Base-by-base conservation (phyloP, 164 flowering plant species). In the Euptelea pleiosperma region DNA sequence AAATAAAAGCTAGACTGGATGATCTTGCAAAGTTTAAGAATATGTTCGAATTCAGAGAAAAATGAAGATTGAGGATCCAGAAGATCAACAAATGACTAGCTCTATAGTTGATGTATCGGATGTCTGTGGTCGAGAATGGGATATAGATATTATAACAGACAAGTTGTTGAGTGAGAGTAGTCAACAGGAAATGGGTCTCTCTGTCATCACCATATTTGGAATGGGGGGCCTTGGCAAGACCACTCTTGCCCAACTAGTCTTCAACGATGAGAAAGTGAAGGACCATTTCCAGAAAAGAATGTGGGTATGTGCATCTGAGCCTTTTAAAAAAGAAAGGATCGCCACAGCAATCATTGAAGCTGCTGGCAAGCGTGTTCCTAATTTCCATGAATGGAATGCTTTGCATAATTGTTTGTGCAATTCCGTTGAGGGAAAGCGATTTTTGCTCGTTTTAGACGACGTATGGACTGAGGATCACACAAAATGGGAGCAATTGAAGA, bases 141-240 rank as follows among this genome's bases (percentile, higher is more conserved):
- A 19, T 4, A 24, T 15, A 45, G 28, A 45, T 4, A 18, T 4
- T 9, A 14, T 45, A 24, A 45, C 8, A 45, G 18, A 24, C 12
- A 19, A 14, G 12, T 19, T 24, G 9, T 22, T 6, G 25, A 45
- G 26, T 7, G 26, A 24, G 1, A 22, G 26, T 15, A 4, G 50
- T 22, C n/a, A n/a, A n/a, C n/a, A n/a, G 25, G 26, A 45, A 19
- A 19, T n/a, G n/a, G 72, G 62, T n/a, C 39, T 73, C 9, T 39
- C 59, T 5, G 57, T 56, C 2, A 57, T 78, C 30, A 72, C 75
- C 4, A 44, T 79, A 26, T 77, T 79, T 1, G 84, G 87, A 3
- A 74, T 74, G 79, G 87, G 79, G 10, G 84, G 82, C 3, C 29
- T 79, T 10, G 84, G 87, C 3, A 82, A 82, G 48, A 79, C 87